Conservation (phyloP, 805 yeast species). For the Jamesozyma jinghongensis region DNA sequence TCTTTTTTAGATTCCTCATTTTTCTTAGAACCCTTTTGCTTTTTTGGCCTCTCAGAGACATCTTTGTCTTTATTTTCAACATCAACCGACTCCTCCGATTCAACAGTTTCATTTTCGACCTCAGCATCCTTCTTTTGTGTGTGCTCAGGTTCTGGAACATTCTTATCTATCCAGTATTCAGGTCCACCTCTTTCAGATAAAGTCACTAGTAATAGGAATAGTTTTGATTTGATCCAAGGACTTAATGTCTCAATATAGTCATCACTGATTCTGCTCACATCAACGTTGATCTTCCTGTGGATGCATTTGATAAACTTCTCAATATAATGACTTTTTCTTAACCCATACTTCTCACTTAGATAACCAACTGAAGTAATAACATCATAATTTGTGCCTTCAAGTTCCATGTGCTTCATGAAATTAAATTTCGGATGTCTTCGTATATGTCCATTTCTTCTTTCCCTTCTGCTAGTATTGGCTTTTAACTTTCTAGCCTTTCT, state of each 20-base stretch:
- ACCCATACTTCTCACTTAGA: constrained; percentile 27
- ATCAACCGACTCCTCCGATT: background rate
- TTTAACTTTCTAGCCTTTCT: background rate
- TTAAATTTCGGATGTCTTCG: constrained; percentile 12
- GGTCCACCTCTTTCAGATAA: constrained; percentile 31
- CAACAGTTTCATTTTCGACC: background rate
- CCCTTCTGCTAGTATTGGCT: constrained; percentile 1
- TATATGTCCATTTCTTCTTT: constrained; percentile 5
- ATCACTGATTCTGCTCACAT: constrained; percentile 22
- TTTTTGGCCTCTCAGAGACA: background rate
- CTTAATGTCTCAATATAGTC: constrained; percentile 14
- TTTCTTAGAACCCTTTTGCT: background rate
- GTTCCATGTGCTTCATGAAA: constrained; percentile 18
- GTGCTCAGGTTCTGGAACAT: constrained; percentile 6
- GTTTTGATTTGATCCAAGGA: constrained; percentile 26
- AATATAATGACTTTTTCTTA: constrained; percentile 24
- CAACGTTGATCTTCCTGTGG: constrained; percentile 24
- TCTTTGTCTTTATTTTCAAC: background rate
- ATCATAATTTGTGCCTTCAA: constrained; percentile 24
- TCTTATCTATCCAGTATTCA: constrained; percentile 29
- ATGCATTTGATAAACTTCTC: constrained; percentile 26
- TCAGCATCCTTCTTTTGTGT: constrained; percentile 1
- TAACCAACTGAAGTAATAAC: constrained; percentile 27
- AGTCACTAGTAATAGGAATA: constrained; percentile 25
- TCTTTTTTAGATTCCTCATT: background rate